Evolutionary conservation across 352 stramenopile genomes (phyloP), one percentile per base, ranked within the genome.

Genomic region (Peronospora belbahrii): DNA sequence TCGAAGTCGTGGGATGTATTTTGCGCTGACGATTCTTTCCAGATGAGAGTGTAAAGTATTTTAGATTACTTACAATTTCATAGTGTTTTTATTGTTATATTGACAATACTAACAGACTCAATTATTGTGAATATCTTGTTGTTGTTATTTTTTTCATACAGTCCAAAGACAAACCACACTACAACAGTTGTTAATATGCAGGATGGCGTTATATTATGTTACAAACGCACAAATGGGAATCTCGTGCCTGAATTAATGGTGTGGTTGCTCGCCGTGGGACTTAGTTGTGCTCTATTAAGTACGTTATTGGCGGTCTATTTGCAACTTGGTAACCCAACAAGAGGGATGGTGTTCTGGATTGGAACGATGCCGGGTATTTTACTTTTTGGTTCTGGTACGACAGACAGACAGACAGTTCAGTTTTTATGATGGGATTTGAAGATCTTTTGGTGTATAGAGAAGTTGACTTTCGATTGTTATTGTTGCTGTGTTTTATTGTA

Each of bases 251-350:
- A 54, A 27, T 48, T 74, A 22, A 64, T 77, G 46, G 59, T 62
- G 25, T 67, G 56, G 49, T 56, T 84, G 37, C 56, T 83, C 20
- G 60, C 67, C 19, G 63, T 70, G 10, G 52, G 51, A 7, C 71
- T 90, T 35, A 67, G 63, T 40, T 69, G 65, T 35, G 53, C 61
- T 8, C 47, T 73, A 14, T 41, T 83, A 20, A 74, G 70, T 39
- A 57, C 77, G 2, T 19, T 74, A 2, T 30, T 67, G 36, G 56
- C 71, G 39, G 47, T 84, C 18, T 90, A 85, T 47, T 53, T 90
- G 57, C 75, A 88, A 23, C 41, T 90, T 32, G 74, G 74, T 30
- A 56, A 65, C 13, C 75, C 79, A n/a, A 70, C 74, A 19, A 70
- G 65, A 50, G 65, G 65, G n/a, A 52, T 75, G 35, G 56, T 90